Percentiles rank a stretch among this genome's conserved stretches.
Conservation (phyloP, 495 filamentous ascomycete species). For the Hypoxylon crocopeplum region DNA sequence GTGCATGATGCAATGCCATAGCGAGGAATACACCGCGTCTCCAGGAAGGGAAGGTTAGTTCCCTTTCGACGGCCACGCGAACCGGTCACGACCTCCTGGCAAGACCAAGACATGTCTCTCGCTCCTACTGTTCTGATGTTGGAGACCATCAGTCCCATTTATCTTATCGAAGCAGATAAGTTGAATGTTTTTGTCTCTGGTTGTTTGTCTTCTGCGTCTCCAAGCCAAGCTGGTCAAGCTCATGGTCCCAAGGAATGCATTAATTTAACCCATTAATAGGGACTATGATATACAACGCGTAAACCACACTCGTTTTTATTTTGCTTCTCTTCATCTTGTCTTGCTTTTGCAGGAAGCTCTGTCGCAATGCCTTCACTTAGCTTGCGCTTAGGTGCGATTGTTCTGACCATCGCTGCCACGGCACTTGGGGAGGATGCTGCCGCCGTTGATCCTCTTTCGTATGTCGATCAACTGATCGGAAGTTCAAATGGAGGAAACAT, state of each 20-base stretch:
- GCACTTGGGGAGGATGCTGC: constrained; percentile 25
- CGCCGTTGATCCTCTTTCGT: constrained; percentile 47
- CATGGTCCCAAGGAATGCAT: constrained; percentile 25
- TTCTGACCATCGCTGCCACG: constrained; percentile 20
- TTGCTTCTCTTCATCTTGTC: constrained; percentile 6
- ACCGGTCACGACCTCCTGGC: constrained; percentile 22
- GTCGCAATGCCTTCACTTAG: constrained; percentile 32
- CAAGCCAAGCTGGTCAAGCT: neutral
- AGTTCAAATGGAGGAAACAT: constrained; percentile 72
- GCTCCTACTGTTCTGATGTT: constrained; percentile 26
- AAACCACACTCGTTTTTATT: constrained; percentile 20
- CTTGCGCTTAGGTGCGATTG: constrained; percentile 19
- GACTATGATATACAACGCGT: constrained; percentile 13
- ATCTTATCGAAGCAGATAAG: constrained; percentile 22
- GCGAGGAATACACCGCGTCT: constrained; percentile 15
- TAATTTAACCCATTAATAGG: constrained; percentile 5
- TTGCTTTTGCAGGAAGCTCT: constrained; percentile 4
- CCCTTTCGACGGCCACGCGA: constrained; percentile 24
- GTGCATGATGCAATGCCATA: constrained; percentile 32
- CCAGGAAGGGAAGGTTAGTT: constrained; percentile 36
- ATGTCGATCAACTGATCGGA: constrained; percentile 65
- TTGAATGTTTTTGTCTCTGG: neutral
- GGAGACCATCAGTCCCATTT: constrained; percentile 7
- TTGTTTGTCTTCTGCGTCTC: constrained; percentile 15
- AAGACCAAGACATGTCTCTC: constrained; percentile 33